Evolutionary conservation across 371 early-diverging fungal genomes (phyloP), one percentile per base, ranked within the genome.

Genomic region (Mucor circinelloides): DNA sequence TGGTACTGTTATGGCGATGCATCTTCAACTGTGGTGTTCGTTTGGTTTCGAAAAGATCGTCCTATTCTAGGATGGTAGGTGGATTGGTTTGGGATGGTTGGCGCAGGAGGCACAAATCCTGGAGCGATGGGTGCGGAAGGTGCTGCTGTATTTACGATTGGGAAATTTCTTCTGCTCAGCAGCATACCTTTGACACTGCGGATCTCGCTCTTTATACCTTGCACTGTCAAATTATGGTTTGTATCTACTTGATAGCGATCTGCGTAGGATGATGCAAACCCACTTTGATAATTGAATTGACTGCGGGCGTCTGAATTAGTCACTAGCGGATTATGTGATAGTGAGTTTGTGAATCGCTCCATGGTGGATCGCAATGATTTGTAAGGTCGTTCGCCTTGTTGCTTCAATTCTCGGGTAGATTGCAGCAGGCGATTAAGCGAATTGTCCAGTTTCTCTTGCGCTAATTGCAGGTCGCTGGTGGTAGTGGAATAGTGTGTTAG

Each of bases 131-230:
- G 27, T 27, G 10, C 32, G n/a, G 31, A 36, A 30, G 56, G 31
- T 2, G 56, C 13, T 31, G 30, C 19, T 3, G 52, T 52, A 6
- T 56, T 40, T 0, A 44, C 46, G 17, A 66, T 62, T 8, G 76
- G 76, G n/a, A 76, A 76, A 28, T 73, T 76, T 19, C 71, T 61
- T 66, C 76, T 54, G 10, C 70, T 76, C 30, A 76, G 30, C 57
- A 76, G 46, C 15, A 60, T 38, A 3, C 76, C 76, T 23, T 76
- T 76, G 17, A 76, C 36, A 32, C 71, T 68, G 42, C 76, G 58
- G 32, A 76, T 76, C 17, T 76, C 74, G 27, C 73, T 76, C 55
- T 76, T 76, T 15, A 76, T 44, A 15, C 52, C 40, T n/a, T 73
- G 76, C 25, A 76, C 36, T 13, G 27, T 60, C 9, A 32, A 23